phyloP scores from a whole-genome alignment of 2,329 filamentous ascomycete genomes.

The Leptosphaerulina australis region DNA sequence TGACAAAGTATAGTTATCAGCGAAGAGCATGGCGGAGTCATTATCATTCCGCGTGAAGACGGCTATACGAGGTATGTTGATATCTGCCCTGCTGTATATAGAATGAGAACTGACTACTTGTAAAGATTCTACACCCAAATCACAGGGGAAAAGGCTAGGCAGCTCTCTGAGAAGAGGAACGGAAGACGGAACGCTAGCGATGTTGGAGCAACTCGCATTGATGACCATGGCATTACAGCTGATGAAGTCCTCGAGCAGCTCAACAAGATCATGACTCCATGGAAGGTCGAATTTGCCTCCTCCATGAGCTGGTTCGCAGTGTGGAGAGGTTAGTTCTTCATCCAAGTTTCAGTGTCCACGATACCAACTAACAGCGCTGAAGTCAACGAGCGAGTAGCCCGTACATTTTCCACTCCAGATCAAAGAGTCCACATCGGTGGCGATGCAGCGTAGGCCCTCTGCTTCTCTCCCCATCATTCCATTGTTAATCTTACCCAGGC shows the following conservation, averaged over 20 bases:
- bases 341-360: no score
- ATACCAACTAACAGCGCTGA: background rate
- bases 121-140: no score
- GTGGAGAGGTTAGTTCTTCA: constrained; percentile 24
- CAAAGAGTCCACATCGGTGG: constrained; percentile 41
- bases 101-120: no score
- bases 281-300: constrained; percentile 40
- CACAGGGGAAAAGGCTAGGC: no score
- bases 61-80: no score
- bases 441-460: constrained; percentile 5
- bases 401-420: constrained; percentile 39
- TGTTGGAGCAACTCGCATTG: constrained; percentile 11
- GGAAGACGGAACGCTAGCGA: no score
- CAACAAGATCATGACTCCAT: constrained; percentile 46
- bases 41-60: no score
- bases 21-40: no score
- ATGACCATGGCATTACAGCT: constrained; percentile 44
- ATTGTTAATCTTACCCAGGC: constrained; percentile 1
- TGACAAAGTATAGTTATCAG: no score
- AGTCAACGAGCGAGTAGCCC: constrained; percentile 45
- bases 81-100: no score
- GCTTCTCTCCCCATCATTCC: no score
- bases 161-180: no score
- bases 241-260: constrained; percentile 46
- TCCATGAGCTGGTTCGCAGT: constrained; percentile 47